Conservation (phyloP, 495 filamentous ascomycete species). For the Penicillium lagena region DNA sequence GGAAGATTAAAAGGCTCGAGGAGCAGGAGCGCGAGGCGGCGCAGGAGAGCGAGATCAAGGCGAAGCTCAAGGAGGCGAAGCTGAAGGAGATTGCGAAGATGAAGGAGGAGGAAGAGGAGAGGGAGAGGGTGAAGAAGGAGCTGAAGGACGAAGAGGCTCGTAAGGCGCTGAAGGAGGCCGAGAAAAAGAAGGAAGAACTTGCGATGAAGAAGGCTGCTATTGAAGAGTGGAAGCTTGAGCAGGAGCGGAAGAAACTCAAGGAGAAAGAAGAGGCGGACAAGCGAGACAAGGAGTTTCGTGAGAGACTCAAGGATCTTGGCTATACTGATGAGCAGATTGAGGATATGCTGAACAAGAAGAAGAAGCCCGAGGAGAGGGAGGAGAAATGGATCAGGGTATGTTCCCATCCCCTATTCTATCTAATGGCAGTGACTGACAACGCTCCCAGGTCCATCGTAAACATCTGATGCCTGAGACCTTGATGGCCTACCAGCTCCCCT, state of each 20-base stretch:
- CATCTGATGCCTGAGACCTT: slow-evolving; percentile 45
- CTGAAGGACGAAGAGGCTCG: slow-evolving; percentile 30
- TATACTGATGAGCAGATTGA: slow-evolving; percentile 45
- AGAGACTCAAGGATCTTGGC: slow-evolving; percentile 33
- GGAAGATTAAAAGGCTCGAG: slow-evolving; percentile 21
- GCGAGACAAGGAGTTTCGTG: slow-evolving; percentile 43
- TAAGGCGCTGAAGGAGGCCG: slow-evolving; percentile 25
- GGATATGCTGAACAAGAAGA: slow-evolving; percentile 49
- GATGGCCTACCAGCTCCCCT: slow-evolving; percentile 39
- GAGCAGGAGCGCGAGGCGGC: slow-evolving; percentile 14
- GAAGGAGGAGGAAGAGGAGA: slow-evolving; percentile 39
- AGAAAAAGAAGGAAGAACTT: slow-evolving; percentile 39
- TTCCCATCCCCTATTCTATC: background rate
- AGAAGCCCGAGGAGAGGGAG: slow-evolving; percentile 48
- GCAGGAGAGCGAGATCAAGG: slow-evolving; percentile 10
- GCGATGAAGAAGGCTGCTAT: slow-evolving; percentile 46
- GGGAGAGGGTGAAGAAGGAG: slow-evolving; percentile 30
- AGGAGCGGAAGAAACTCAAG: slow-evolving; percentile 29
- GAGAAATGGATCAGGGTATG: slow-evolving; percentile 44
- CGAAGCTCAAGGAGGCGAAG: slow-evolving; percentile 12
- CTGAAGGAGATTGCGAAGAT: slow-evolving; percentile 28
- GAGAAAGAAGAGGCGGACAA: slow-evolving; percentile 26
- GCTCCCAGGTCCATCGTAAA: slow-evolving; percentile 37
- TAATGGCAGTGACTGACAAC: slow-evolving; percentile 6
- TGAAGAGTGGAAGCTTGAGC: slow-evolving; percentile 52